Conservation (phyloP, 768 basidiomycete genomes). For the Atractiella rhizophila region DNA sequence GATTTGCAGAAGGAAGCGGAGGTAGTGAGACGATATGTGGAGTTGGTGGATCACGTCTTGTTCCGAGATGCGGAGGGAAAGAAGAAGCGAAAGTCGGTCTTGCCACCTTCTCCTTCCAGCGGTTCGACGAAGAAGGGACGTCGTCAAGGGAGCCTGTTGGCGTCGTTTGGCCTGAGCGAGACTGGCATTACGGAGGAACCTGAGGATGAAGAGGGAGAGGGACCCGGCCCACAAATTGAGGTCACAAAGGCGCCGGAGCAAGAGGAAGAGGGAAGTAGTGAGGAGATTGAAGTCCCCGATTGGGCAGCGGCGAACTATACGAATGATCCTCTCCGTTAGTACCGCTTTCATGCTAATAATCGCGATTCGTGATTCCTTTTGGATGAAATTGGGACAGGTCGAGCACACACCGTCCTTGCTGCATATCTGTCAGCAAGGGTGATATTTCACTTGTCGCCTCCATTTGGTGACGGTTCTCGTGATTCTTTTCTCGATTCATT, state of each 20-base stretch:
- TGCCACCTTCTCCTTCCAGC: constrained; percentile 16
- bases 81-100: constrained; percentile 25
- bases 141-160: too few species aligned
- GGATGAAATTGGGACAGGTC: too few species aligned
- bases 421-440: constrained; percentile 37
- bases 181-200: constrained; percentile 29
- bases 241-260: neutral
- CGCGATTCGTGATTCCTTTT: neutral
- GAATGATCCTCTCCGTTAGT: constrained; percentile 36
- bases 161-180: too few species aligned
- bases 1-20: constrained; percentile 1
- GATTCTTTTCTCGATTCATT: constrained; percentile 32
- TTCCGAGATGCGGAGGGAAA: constrained; percentile 30
- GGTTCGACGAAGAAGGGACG: neutral
- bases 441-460: constrained; percentile 21
- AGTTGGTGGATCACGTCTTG: constrained; percentile 6
- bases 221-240: constrained; percentile 17
- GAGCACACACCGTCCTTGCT: constrained; percentile 36
- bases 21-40: constrained; percentile 4
- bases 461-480: constrained; percentile 16
- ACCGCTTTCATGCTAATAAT: neutral
- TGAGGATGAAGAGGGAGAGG: constrained; percentile 32
- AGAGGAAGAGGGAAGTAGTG: neutral
- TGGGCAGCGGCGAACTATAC: constrained; percentile 48
- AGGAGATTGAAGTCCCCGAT: constrained; percentile 27